Base-by-base conservation (phyloP, 352 stramenopile species). In the Globisporangium okanoganense region DNA sequence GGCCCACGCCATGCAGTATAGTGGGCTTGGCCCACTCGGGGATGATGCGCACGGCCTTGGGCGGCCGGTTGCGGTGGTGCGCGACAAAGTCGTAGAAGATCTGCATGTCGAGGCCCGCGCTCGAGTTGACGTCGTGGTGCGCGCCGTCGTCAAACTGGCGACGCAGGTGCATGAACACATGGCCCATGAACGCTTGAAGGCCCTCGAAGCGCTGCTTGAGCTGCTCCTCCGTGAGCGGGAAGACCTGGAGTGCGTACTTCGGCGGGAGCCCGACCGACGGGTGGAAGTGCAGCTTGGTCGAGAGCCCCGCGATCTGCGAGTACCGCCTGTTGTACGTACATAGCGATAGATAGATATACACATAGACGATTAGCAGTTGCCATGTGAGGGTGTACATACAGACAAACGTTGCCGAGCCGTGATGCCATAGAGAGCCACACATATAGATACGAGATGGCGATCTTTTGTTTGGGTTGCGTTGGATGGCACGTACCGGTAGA, bases 171-270 rank as follows among this genome's bases (percentile, higher is more conserved):
- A 45, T 53, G 41, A 89, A 73, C 3, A 90, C 69, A 18, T 86
- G 71, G 9, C 59, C 59, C 14, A 92, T 58, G 60, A 90, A 92
- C 3, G 48, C 57, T 38, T 82, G 69, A 4, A 94, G 66, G 0
- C 82, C 84, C 22, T 91, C 75, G 51, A 88, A 93, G 13, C 84
- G 84, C 63, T 88, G 78, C 24, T 72, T 69, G 27, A 93, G 61
- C 64, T 91, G 81, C 18, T 73, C 69, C 1, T 77, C 70, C 9
- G 81, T 78, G 3, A 93, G 72, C 25, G 84, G 84, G 60, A 88
- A 91, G 3, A 89, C 79, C 61, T 93, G 84, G 22, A 91, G 73
- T 53, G 84, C 79, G 55, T 93, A 91, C 71, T 91, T 93, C 22
- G 81, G 84, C 54, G 81, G 84, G n/a, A 91, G 64, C 18, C 75